A percentile compares a stretch with the other conserved stretches of the same genome.
These are phyloP conservation scores for Heliamphora pulchella DNA, from an alignment of 179 eudicot species.

Conservation along the genomic window DNA sequence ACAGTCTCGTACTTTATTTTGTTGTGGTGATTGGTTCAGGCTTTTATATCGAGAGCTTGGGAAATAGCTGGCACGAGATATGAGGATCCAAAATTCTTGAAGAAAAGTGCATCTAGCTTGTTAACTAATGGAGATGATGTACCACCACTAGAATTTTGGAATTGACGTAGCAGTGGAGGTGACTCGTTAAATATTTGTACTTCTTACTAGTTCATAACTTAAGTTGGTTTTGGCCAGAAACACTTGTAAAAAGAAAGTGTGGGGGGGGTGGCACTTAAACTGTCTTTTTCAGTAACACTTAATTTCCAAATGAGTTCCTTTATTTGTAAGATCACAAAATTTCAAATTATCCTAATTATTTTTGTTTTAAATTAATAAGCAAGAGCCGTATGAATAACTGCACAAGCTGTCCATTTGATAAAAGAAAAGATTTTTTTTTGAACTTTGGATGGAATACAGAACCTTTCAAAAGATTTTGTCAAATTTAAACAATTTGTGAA, in stretches of 20 bases:
- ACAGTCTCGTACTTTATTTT: too few species aligned
- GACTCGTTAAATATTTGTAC: conserved; percentile 11
- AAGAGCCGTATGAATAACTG: not conserved
- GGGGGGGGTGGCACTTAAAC: too few species aligned
- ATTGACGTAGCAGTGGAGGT: conserved; percentile 73
- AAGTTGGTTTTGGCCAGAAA: not conserved
- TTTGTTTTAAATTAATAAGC: not conserved
- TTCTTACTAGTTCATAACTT: not conserved
- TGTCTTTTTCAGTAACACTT: not conserved
- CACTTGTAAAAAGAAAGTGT: too few species aligned
- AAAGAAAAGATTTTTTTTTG: not conserved
- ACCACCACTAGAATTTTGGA: conserved; percentile 50
- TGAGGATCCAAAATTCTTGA: conserved; percentile 52
- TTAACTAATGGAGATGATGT: conserved; percentile 32
- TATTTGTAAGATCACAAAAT: too few species aligned
- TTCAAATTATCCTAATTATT: too few species aligned
- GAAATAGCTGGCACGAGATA: conserved; percentile 63
- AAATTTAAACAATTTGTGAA: too few species aligned
- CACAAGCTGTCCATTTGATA: not conserved
- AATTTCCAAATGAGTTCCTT: not conserved
- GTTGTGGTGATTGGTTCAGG: conserved; percentile 38
- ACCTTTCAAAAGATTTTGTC: too few species aligned
- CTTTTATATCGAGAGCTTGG: conserved; percentile 72
- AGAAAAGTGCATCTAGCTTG: conserved; percentile 46
- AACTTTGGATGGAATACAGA: not conserved